Percentiles rank a stretch among this genome's conserved stretches.
Conservation (phyloP, 1,139 yeast genomes). For the Sugiyamaella pinicola region DNA sequence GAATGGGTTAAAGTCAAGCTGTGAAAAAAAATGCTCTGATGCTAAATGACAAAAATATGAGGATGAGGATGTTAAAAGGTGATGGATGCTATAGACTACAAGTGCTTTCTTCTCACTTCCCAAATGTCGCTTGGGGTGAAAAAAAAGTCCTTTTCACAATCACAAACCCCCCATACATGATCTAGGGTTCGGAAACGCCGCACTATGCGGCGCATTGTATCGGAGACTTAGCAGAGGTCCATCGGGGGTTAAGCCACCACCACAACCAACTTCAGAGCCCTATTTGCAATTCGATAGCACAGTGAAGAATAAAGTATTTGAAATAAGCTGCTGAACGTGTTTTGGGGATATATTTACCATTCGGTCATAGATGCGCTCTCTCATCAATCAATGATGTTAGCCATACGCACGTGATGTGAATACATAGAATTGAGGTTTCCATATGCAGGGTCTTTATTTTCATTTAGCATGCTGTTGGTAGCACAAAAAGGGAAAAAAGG, state of each 20-base stretch:
- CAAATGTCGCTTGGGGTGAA: not conserved
- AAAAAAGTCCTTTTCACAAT: conserved; percentile 1
- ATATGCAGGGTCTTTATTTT: not conserved
- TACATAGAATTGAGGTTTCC: too few species aligned
- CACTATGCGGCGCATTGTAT: conserved; percentile 1
- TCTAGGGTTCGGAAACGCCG: conserved; percentile 3
- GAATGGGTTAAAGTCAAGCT: not conserved
- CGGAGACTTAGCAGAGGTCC: too few species aligned
- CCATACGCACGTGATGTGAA: not conserved
- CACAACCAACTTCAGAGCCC: too few species aligned
- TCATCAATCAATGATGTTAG: too few species aligned
- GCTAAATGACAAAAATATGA: not conserved
- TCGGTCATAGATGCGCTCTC: too few species aligned
- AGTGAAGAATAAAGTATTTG: too few species aligned
- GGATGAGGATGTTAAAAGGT: not conserved
- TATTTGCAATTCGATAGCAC: too few species aligned
- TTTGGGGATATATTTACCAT: too few species aligned
- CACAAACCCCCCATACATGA: not conserved
- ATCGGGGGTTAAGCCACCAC: too few species aligned
- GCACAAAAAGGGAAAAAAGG: too few species aligned
- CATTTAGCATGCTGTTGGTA: too few species aligned
- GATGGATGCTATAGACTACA: not conserved
- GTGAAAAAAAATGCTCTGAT: not conserved
- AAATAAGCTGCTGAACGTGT: too few species aligned
- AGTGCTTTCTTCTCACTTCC: not conserved